These are phyloP conservation scores for Pyronema domesticum DNA, from an alignment of 495 filamentous ascomycete genomes.

Conservation along the genomic window DNA sequence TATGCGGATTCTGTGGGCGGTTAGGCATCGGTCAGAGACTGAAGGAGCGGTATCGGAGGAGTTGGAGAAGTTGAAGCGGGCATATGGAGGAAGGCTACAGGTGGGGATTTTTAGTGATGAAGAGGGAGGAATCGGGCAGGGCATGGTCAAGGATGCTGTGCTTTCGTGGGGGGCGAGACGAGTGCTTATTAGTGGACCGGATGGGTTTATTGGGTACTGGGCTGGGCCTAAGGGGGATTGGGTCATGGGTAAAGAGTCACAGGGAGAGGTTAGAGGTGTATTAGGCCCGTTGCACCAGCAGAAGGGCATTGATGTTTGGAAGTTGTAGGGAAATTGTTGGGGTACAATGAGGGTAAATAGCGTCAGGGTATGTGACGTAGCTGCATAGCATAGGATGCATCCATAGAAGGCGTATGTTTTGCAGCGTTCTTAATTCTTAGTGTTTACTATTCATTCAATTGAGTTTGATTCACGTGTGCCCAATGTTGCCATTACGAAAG, in stretches of 20 bases:
- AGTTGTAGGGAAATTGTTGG: conserved; percentile 7
- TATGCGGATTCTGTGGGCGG: conserved; percentile 53
- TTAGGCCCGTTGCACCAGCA: conserved; percentile 29
- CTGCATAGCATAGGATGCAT: too few relatives aligned
- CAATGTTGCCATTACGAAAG: too few relatives aligned
- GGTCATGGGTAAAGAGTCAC: conserved; percentile 45
- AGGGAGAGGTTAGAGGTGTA: conserved; percentile 43
- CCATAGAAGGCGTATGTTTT: too few relatives aligned
- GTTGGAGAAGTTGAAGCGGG: conserved; percentile 34
- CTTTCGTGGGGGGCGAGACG: conserved; percentile 24
- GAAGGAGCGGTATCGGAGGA: conserved; percentile 37
- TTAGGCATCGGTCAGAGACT: conserved; percentile 19
- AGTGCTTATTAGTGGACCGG: conserved; percentile 69
- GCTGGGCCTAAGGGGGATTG: conserved; percentile 62
- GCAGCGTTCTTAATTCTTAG: too few relatives aligned
- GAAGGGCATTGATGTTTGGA: conserved; percentile 36
- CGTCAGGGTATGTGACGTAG: too few relatives aligned
- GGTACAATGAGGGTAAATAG: background rate
- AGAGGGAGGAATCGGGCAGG: conserved; percentile 17
- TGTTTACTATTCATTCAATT: too few relatives aligned
- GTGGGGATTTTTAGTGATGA: conserved; percentile 17
- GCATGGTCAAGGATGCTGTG: conserved; percentile 13
- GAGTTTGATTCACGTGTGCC: too few relatives aligned
- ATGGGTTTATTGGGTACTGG: conserved; percentile 67
- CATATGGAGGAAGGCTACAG: conserved; percentile 8